phyloP scores from a whole-genome alignment of 169 alveolate species.

The Eimeria praecox region DNA sequence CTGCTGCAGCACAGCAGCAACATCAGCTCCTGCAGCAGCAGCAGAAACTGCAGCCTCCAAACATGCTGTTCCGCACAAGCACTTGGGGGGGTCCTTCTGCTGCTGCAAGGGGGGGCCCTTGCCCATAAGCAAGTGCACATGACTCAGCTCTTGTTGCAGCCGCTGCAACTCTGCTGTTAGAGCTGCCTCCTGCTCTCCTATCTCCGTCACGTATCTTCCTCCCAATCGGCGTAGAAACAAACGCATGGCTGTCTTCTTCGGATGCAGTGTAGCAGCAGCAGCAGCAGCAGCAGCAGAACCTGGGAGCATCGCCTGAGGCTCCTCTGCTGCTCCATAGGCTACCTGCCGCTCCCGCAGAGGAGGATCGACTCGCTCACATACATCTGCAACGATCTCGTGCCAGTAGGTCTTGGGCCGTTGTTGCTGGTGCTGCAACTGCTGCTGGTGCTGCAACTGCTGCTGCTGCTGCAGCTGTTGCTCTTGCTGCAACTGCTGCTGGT shows the following conservation, averaged over 20 bases:
- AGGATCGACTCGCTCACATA: not conserved
- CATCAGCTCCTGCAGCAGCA: conserved; percentile 70
- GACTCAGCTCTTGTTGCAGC: conserved; percentile 55
- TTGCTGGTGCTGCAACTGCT: not conserved
- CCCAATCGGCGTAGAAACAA: conserved; percentile 37
- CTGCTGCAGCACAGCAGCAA: conserved; percentile 67
- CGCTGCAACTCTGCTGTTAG: conserved; percentile 19
- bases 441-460: too few relatives aligned
- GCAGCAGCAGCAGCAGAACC: conserved; percentile 49
- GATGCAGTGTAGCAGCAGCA: conserved; percentile 18
- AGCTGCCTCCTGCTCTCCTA: conserved; percentile 35
- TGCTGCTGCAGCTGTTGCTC: too few relatives aligned
- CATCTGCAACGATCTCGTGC: not conserved
- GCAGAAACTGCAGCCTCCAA: conserved; percentile 52
- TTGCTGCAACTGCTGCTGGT: conserved; percentile 2
- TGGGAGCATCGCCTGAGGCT: not conserved
- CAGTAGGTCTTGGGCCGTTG: not conserved
- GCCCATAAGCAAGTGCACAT: conserved; percentile 48
- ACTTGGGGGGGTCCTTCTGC: conserved; percentile 58
- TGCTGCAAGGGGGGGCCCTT: conserved; percentile 47
- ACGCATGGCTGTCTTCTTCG: conserved; percentile 46
- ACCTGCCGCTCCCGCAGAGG: conserved; percentile 50
- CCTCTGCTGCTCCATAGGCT: conserved; percentile 1
- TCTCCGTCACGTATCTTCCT: conserved; percentile 32
- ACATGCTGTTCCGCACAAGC: conserved; percentile 16